Evolutionary conservation across 2,329 filamentous ascomycete species (phyloP).

Genomic region (Ophiostoma montium): DNA sequence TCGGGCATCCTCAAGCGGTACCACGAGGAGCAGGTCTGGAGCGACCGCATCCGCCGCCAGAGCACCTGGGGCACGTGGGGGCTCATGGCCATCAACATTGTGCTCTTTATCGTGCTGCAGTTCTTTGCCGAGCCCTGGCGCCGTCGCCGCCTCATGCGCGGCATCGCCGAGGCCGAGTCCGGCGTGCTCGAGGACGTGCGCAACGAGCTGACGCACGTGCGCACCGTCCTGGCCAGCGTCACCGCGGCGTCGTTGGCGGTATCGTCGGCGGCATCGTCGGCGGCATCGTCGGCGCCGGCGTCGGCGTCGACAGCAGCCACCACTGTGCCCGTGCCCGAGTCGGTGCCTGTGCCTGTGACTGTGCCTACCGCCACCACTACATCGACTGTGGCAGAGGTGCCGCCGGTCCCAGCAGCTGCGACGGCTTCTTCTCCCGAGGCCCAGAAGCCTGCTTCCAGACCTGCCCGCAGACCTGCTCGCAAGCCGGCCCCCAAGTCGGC

Average conservation of each 20-base stretch:
- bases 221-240: slow-evolving; percentile 16
- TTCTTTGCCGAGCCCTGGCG: slow-evolving; percentile 91
- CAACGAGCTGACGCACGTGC: slow-evolving; percentile 26
- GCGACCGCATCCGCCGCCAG: slow-evolving; percentile 88
- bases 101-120: slow-evolving; percentile 75
- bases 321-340: too few species aligned
- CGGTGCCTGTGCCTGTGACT: too few species aligned
- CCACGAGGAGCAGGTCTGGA: slow-evolving; percentile 99
- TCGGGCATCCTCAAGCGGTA: slow-evolving; percentile 79
- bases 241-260: slow-evolving; percentile 1
- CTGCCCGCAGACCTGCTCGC: neutral
- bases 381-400: too few species aligned
- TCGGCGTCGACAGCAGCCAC: too few species aligned
- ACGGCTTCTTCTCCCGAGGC: neutral
- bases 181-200: slow-evolving; percentile 35
- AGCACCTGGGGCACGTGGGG: slow-evolving; percentile 98
- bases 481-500: neutral
- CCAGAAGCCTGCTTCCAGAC: neutral
- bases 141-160: slow-evolving; percentile 62
- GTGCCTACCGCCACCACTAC: too few species aligned
- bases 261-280: neutral
- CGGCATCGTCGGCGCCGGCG: too few species aligned
- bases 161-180: slow-evolving; percentile 68
- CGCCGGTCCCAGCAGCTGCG: too few species aligned
- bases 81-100: slow-evolving; percentile 89